Conservation (phyloP, 495 filamentous ascomycete species). For the Daldinia concentrica region DNA sequence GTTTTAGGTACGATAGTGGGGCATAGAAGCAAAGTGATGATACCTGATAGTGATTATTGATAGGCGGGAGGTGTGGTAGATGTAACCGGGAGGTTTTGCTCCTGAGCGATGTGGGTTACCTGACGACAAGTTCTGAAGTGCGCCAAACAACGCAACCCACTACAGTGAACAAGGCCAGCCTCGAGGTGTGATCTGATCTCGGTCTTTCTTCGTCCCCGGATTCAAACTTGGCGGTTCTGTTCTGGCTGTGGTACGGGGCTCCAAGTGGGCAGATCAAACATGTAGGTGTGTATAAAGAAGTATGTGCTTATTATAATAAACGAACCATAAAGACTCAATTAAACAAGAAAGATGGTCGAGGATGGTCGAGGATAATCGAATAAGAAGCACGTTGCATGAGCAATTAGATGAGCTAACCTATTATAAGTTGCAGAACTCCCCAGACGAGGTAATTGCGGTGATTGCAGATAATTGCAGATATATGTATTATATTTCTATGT, state of each 20-base stretch:
- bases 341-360: background rate
- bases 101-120: constrained; percentile 34
- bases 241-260: constrained; percentile 10
- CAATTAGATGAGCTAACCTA: constrained; percentile 14
- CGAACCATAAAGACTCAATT: constrained; percentile 13
- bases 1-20: constrained; percentile 33
- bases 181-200: constrained; percentile 27
- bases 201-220: constrained; percentile 26
- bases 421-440: constrained; percentile 14
- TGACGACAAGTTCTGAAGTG: constrained; percentile 17
- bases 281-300: constrained; percentile 2
- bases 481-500: constrained; percentile 4
- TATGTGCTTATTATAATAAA: background rate
- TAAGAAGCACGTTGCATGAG: background rate
- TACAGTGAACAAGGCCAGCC: constrained; percentile 1
- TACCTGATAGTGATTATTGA: constrained; percentile 31
- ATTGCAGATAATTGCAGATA: constrained; percentile 11
- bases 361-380: background rate
- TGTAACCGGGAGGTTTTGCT: constrained; percentile 47
- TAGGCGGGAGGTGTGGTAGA: constrained; percentile 20
- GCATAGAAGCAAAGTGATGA: constrained; percentile 27
- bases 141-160: constrained; percentile 9
- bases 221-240: constrained; percentile 23
- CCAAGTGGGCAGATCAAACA: constrained; percentile 20
- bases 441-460: constrained; percentile 1